Evolutionary conservation across 768 basidiomycete genomes (phyloP).

Genomic region (Porpolomopsis calyptriformis): DNA sequence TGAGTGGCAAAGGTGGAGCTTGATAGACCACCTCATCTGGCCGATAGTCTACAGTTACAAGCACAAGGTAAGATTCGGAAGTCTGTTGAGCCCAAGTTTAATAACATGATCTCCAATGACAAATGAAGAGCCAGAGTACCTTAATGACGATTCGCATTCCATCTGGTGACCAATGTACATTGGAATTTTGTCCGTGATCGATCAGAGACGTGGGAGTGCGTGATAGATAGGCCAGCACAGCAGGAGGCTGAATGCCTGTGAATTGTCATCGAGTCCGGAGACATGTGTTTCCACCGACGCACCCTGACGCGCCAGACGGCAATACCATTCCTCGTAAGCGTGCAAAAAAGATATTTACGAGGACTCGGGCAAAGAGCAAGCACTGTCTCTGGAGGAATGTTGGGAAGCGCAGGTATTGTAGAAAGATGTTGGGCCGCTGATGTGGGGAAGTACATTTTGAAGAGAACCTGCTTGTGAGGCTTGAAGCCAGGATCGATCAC

Average conservation of each 20-base stretch:
- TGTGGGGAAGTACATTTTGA: slow-evolving; percentile 85
- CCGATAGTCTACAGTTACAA: slow-evolving; percentile 54
- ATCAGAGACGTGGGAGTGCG: slow-evolving; percentile 67
- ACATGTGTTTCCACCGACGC: slow-evolving; percentile 19
- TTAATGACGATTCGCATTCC: slow-evolving; percentile 70
- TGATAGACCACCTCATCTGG: slow-evolving; percentile 46
- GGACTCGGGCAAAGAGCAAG: slow-evolving; percentile 54
- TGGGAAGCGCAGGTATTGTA: slow-evolving; percentile 57
- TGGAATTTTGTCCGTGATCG: slow-evolving; percentile 74
- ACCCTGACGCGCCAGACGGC: slow-evolving; percentile 79
- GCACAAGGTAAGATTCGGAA: slow-evolving; percentile 65
- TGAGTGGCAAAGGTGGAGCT: slow-evolving; percentile 39
- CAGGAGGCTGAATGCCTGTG: slow-evolving; percentile 44
- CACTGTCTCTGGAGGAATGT: slow-evolving; percentile 46
- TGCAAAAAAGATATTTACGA: slow-evolving; percentile 68
- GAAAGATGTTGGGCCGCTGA: slow-evolving; percentile 66
- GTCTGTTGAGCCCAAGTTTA: slow-evolving; percentile 43
- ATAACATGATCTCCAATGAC: slow-evolving; percentile 4
- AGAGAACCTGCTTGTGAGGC: too few relatives aligned
- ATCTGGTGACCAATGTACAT: slow-evolving; percentile 76
- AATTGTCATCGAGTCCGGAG: slow-evolving; percentile 2
- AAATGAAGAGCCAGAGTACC: slow-evolving; percentile 26
- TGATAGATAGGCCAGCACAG: slow-evolving; percentile 59
- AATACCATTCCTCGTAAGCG: slow-evolving; percentile 59
- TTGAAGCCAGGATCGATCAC: too few relatives aligned